Conservation (phyloP, 2,329 filamentous ascomycete species). For the Cryphonectria radicalis region DNA sequence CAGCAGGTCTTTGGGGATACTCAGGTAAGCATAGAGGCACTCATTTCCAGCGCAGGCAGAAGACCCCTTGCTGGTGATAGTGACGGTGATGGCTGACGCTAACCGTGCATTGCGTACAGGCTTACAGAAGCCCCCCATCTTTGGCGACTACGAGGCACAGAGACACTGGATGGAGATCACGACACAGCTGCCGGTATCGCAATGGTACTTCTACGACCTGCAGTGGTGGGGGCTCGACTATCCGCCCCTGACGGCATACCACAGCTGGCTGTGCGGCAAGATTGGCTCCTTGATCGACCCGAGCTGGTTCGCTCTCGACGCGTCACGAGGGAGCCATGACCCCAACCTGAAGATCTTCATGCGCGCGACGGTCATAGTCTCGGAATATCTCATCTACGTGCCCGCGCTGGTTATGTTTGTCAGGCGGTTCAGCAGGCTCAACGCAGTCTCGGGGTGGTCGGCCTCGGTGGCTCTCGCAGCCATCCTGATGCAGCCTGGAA, state of each 20-base stretch:
- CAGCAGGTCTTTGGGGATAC: constrained; percentile 90
- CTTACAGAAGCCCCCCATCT: constrained; percentile 81
- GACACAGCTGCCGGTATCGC: constrained; percentile 81
- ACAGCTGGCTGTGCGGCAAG: constrained; percentile 93
- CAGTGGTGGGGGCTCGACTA: constrained; percentile 99
- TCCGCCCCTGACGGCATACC: constrained; percentile 95
- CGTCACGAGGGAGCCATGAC: constrained; percentile 81
- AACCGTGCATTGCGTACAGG: constrained; percentile 52
- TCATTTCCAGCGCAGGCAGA: background rate
- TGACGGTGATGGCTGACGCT: background rate
- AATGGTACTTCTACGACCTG: constrained; percentile 98
- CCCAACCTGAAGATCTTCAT: constrained; percentile 88
- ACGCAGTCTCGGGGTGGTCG: constrained; percentile 80
- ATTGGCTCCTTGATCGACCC: constrained; percentile 80
- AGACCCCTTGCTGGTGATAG: background rate
- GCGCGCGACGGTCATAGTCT: constrained; percentile 87
- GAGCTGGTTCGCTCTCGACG: constrained; percentile 84
- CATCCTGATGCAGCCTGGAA: constrained; percentile 88
- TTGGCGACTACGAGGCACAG: constrained; percentile 97
- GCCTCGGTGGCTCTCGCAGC: constrained; percentile 84
- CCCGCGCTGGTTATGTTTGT: constrained; percentile 86
- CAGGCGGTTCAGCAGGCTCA: constrained; percentile 76
- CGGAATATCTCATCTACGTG: constrained; percentile 88
- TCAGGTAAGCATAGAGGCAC: constrained; percentile 65
- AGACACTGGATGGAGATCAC: constrained; percentile 99